Base-by-base conservation (phyloP, 2,329 filamentous ascomycete species). In the Bipolaris cookei region DNA sequence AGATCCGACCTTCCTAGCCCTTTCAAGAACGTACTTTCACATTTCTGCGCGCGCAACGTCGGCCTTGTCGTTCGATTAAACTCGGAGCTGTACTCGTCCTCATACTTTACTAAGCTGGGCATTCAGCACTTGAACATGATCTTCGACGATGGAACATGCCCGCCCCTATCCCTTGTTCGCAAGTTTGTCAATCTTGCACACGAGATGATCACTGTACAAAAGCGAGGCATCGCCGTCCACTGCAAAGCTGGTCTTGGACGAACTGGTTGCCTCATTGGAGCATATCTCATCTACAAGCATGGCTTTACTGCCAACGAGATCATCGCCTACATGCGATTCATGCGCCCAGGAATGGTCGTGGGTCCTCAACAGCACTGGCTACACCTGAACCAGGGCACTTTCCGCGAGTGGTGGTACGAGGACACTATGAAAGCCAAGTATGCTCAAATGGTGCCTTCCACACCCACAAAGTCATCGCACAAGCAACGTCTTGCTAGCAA, bases 41-140 rank as follows among this genome's bases (percentile, higher is more conserved):
- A 99, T 78, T 99, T 99, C 76, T 84, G 87, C 13, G 88, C 93
- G 59, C 87, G 91, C 63, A 90, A 96, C 70, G 90, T 99, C 69
- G 95, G 95, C 30, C 84, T 99, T 3, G 94, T 99, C 3, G 95
- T 99, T 39, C 89, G 95, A 39, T 83, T 99, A 63, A 99, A 99
- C 81, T 98, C 93, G 0, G 90, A 93, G 65, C 86, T 99, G 6
- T 99, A 99, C 82, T 96, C 91, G 0, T 91, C 95, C 0, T 93
- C 92, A n/a, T 97, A 94, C 81, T 99, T 99, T 77, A 95, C 94
- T 63, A 91, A 93, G 3, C 83, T 99, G 50, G 94, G 94, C 28
- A 98, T 99, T 72, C 89, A 92, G 70, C 95, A 99, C 75, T 83
- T 98, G 38, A 95, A 99, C 79, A 99, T 99, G 95, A 98, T 99